phyloP scores from a whole-genome alignment of 345 rosid species.

The Acer saccharum region DNA sequence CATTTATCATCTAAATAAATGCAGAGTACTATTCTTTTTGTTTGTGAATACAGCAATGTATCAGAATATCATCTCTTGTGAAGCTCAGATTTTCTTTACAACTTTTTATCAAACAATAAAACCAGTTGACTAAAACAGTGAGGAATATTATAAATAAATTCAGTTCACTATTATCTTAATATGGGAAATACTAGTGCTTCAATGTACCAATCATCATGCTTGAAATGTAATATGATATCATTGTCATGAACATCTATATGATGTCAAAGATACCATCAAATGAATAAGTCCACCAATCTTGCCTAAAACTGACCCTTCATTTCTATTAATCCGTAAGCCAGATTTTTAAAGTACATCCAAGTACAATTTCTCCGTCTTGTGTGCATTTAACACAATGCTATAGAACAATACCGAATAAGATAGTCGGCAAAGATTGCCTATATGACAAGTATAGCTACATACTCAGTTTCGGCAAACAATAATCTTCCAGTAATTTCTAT shows the following conservation, averaged over 20 bases:
- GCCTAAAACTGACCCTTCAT: background rate
- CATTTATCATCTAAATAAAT: background rate
- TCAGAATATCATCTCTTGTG: background rate
- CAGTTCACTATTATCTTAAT: background rate
- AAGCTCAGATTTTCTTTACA: background rate
- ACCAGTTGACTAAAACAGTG: background rate
- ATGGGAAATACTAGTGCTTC: background rate
- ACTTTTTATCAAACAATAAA: background rate
- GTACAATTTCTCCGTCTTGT: background rate
- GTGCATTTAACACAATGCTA: background rate
- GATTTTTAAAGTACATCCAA: background rate
- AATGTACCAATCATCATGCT: background rate
- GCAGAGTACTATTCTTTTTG: background rate
- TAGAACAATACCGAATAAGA: background rate
- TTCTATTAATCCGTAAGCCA: background rate
- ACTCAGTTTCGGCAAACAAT: background rate
- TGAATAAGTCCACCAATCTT: background rate
- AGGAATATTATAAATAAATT: background rate
- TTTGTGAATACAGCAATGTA: background rate
- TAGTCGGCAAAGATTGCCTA: background rate
- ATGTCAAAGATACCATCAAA: background rate
- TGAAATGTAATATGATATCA: background rate
- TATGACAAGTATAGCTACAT: background rate
- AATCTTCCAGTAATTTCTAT: conserved; percentile 1
- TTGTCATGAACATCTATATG: background rate